phyloP scores from a whole-genome alignment of 2,329 filamentous ascomycete species.

The Pyricularia pennisetigena region DNA sequence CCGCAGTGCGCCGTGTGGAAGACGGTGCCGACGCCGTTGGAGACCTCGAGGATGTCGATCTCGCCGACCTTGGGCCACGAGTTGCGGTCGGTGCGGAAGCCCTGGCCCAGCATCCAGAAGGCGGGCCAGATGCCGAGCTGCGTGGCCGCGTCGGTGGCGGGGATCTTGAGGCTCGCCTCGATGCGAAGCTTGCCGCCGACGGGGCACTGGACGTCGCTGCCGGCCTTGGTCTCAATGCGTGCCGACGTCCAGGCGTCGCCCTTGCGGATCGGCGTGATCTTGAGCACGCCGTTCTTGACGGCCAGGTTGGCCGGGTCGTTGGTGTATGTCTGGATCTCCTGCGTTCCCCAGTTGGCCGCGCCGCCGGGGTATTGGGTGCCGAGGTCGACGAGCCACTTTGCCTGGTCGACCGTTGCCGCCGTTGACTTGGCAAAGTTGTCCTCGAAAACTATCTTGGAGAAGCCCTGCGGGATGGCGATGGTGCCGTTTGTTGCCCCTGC shows the following conservation, averaged over 20 bases:
- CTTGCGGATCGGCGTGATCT: slow-evolving; percentile 20
- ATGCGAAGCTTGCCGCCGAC: slow-evolving; percentile 24
- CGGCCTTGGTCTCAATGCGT: slow-evolving; percentile 28
- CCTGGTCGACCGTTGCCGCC: slow-evolving; percentile 20
- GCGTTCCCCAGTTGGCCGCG: slow-evolving; percentile 35
- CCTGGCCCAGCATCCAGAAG: slow-evolving; percentile 33
- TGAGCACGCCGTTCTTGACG: slow-evolving; percentile 24
- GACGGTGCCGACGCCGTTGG: slow-evolving; percentile 25
- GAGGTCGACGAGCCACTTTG: slow-evolving; percentile 32
- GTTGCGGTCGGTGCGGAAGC: slow-evolving; percentile 24
- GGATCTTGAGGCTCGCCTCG: slow-evolving; percentile 27
- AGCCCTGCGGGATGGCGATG: slow-evolving; percentile 9
- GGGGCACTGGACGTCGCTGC: slow-evolving; percentile 23
- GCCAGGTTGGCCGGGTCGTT: slow-evolving; percentile 26
- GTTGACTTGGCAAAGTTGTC: slow-evolving; percentile 17
- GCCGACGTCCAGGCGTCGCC: slow-evolving; percentile 30
- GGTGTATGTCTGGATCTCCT: slow-evolving; percentile 37
- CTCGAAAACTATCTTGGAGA: slow-evolving; percentile 11
- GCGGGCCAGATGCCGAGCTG: slow-evolving; percentile 35
- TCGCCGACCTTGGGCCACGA: slow-evolving; percentile 33
- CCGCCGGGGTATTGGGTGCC: slow-evolving; percentile 37
- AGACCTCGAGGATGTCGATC: slow-evolving; percentile 33
- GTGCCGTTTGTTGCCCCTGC: no score
- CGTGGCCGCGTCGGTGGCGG: slow-evolving; percentile 12
- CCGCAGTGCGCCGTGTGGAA: slow-evolving; percentile 33